Conservation (phyloP, 1,284 basidiomycete genomes). For the Ceratobasidium sp. region DNA sequence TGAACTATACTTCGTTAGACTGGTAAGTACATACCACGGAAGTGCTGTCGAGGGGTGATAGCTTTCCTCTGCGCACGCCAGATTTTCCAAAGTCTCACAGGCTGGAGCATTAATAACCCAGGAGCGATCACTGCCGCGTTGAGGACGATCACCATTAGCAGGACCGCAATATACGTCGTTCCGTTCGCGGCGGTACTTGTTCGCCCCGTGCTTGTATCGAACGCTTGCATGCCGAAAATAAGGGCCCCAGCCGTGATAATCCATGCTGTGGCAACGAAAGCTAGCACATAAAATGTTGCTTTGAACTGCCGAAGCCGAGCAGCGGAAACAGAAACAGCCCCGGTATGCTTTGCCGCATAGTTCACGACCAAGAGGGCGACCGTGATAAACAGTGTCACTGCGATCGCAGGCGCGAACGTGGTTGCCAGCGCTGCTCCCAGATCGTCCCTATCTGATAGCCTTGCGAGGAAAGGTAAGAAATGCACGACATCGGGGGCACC, state of each 20-base stretch:
- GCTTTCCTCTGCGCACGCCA: conserved; percentile 64
- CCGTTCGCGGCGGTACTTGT: conserved; percentile 66
- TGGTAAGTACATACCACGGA: conserved; percentile 63
- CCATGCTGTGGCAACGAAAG: conserved; percentile 63
- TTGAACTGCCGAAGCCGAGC: conserved; percentile 68
- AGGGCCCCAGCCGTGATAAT: conserved; percentile 70
- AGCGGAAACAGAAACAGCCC: conserved; percentile 67
- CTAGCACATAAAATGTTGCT: conserved; percentile 70
- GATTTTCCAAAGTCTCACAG: conserved; percentile 64
- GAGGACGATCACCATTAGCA: conserved; percentile 67
- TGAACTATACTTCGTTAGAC: neutral
- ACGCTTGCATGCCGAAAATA: conserved; percentile 67
- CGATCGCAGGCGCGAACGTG: conserved; percentile 69
- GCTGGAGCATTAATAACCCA: conserved; percentile 73
- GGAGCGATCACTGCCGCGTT: conserved; percentile 75
- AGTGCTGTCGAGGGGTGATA: conserved; percentile 77
- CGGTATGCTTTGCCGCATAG: conserved; percentile 61
- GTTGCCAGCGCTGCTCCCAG: conserved; percentile 69
- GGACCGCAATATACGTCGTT: conserved; percentile 70
- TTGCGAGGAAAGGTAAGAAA: conserved; percentile 68
- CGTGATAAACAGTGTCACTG: conserved; percentile 63
- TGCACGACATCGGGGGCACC: conserved; percentile 74
- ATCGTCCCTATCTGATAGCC: conserved; percentile 57
- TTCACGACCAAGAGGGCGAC: conserved; percentile 62
- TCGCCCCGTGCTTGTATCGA: conserved; percentile 51